Base-by-base conservation (phyloP, 768 basidiomycete genomes). In the Mycena crocata region DNA sequence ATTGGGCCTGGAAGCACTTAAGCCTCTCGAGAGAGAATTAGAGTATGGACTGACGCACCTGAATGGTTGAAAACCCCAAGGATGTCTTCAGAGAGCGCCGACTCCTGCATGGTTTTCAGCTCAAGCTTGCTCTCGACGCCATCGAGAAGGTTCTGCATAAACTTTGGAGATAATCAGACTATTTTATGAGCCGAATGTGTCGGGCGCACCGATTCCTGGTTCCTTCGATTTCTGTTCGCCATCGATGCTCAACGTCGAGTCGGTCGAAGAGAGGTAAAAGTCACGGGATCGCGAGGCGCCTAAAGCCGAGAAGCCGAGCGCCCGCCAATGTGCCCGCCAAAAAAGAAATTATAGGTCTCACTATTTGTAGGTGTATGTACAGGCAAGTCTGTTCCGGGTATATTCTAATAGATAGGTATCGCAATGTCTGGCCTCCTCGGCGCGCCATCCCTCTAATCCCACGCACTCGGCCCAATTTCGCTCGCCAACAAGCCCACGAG, bases 401-500 rank as follows among this genome's bases (percentile, higher is more conserved):
- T 60, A 51, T 59, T 58, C 45, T 50, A 50, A 42, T 14, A 49
- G 44, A 35, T 37, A 48, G 45, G 57, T 59, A 59, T 50, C 35
- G 23, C 15, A 24, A n/a, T n/a, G n/a, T n/a, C n/a, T n/a, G n/a
- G n/a, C n/a, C n/a, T 23, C 32, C 50, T n/a, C 30, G 19, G 15
- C 32, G 32, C 21, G 34, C n/a, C 17, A 9, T 21, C n/a, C 15
- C 31, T 39, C 55, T 64, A 57, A 23, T 58, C 45, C 66, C 66
- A 67, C 8, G 60, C 66, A 35, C 21, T 37, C 7, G 44, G 21
- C 1, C 57, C 67, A 7, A 64, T 13, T 15, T 51, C 57, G 30
- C 24, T 45, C 8, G 62, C 67, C 2, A 68, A 26, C 37, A 54
- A 64, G 9, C 86, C 86, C 21, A 88, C 78, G 3, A 89, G 78